A percentile compares a stretch with the other conserved stretches of the same genome.
phyloP scores from a whole-genome alignment of 805 yeast genomes.

The Yamadazyma takamatsuzukensis region DNA sequence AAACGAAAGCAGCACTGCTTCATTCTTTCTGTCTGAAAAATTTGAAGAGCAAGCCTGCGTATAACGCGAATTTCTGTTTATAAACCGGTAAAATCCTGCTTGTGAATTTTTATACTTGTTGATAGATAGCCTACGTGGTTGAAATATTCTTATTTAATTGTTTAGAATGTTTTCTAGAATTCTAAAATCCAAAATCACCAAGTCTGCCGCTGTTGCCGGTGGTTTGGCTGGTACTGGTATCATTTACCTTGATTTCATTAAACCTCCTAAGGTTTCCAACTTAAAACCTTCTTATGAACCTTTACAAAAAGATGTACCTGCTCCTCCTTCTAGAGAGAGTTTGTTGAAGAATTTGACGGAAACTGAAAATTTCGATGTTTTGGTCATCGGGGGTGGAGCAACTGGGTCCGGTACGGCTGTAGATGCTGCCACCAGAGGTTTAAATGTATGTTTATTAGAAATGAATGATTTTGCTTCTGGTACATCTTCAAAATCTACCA shows the following conservation, averaged over 20 bases:
- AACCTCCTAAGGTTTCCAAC: constrained; percentile 26
- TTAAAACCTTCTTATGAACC: constrained; percentile 36
- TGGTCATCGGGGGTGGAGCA: constrained; percentile 95
- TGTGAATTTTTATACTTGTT: no score
- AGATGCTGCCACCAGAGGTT: constrained; percentile 88
- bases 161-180: constrained; percentile 12
- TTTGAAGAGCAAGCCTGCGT: no score
- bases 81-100: no score
- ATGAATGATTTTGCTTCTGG: constrained; percentile 89
- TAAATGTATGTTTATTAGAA: constrained; percentile 83
- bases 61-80: no score
- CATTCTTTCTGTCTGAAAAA: no score
- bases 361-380: constrained; percentile 63
- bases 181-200: constrained; percentile 24
- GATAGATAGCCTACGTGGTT: no score
- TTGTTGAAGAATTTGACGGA: constrained; percentile 42
- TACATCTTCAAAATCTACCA: constrained; percentile 90
- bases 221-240: constrained; percentile 34
- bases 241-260: constrained; percentile 38
- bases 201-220: constrained; percentile 27
- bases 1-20: no score
- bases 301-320: constrained; percentile 38
- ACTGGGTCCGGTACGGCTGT: constrained; percentile 91
- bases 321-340: constrained; percentile 57
- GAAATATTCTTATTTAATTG: no score